These are phyloP conservation scores for Solanum aculeatissimum DNA, from an alignment of 305 asterid genomes.

Conservation along the genomic window DNA sequence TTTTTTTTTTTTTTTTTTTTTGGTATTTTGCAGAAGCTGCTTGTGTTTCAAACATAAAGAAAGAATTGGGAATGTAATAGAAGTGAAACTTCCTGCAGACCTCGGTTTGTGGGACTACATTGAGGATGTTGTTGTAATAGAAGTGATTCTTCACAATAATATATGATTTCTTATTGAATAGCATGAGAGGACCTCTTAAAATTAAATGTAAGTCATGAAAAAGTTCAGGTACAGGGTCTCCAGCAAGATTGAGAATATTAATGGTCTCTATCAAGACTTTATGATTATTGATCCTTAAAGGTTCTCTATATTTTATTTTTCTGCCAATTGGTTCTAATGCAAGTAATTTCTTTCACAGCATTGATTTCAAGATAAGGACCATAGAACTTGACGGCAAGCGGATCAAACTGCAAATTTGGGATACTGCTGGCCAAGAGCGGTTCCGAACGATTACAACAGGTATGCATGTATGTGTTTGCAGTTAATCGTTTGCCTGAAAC, in stretches of 20 bases:
- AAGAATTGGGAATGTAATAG: background rate
- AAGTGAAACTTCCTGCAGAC: background rate
- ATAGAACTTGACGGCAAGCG: constrained; percentile 85
- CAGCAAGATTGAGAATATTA: background rate
- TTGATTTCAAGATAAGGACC: constrained; percentile 91
- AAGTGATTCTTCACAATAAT: background rate
- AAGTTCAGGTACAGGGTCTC: background rate
- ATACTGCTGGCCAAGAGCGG: constrained; percentile 95
- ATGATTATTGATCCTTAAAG: background rate
- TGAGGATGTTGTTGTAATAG: background rate
- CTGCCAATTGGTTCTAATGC: background rate
- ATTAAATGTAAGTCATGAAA: background rate
- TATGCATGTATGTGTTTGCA: background rate
- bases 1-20: background rate
- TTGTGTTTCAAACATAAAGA: background rate
- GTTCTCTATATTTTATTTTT: background rate
- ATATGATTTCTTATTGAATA: background rate
- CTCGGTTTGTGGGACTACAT: background rate
- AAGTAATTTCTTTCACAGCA: constrained; percentile 15
- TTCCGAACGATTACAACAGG: constrained; percentile 87
- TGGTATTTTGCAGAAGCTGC: background rate
- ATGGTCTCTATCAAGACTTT: background rate
- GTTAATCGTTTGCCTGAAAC: background rate
- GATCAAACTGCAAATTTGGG: constrained; percentile 87
- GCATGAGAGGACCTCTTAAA: background rate